Evolutionary conservation across 1,139 yeast species (phyloP), one percentile per base, ranked within the genome.

Genomic region (Geotrichum klebahnii): DNA sequence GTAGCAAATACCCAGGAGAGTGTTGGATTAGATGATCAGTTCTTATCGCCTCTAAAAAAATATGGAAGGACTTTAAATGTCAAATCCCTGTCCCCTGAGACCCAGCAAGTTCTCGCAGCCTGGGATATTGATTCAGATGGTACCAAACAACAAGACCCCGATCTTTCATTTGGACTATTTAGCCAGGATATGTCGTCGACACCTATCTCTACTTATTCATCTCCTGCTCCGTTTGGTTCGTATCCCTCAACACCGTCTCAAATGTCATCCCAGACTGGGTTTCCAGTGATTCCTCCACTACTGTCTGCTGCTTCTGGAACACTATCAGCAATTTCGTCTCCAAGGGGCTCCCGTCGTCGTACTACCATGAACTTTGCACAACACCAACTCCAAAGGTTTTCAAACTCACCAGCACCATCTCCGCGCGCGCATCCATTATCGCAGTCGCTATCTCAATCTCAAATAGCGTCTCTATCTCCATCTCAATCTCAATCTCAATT

Each of bases 61-160:
- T 36, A 35, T 29, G 36, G 42, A 3, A 22, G 22, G 6, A 24
- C 32, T 10, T 26, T 44, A 17, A 40, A 44, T 26, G 22, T 26
- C 14, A 34, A 26, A 12, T 39, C 26, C 3, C 14, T 44, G 14
- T 34, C 41, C 17, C 12, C 8, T 28, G n/a, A 19, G 5, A 35
- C 47, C 6, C 20, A 19, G 31, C 16, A 22, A 3, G 26, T 36
- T 4, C 19, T 44, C 24, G 22, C 17, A 17, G 20, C 22, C 9
- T 44, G 47, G 47, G 28, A 37, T 19, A 22, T 44, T 28, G n/a
- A 40, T 24, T 23, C 22, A 8, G 24, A 28, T n/a, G n/a, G n/a
- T n/a, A n/a, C 19, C 16, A 32, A 24, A 35, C 5, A 31, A 10
- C 34, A 12, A 31, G 34, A 31, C 34, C 12, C 16, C 34, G 16